These are phyloP conservation scores for Xylariaceae sp. DNA, from an alignment of 2,329 filamentous ascomycete genomes.

Conservation along the genomic window DNA sequence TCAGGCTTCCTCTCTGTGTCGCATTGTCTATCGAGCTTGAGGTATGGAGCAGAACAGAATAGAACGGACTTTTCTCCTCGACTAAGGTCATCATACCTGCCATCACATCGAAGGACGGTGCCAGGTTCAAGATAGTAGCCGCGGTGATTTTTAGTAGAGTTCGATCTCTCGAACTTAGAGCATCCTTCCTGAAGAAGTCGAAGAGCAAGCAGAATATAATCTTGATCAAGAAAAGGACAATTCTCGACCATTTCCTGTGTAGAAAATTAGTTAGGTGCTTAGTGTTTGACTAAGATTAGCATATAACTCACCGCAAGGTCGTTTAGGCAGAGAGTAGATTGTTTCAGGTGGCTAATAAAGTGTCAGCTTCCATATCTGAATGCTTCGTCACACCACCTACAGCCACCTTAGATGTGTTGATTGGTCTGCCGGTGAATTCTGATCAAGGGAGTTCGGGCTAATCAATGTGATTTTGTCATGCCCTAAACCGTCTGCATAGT, in stretches of 20 bases:
- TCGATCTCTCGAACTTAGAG: conserved; percentile 11
- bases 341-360: conserved; percentile 6
- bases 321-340: conserved; percentile 6
- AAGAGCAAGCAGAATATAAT: conserved; percentile 4
- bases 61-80: conserved; percentile 5
- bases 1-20: background rate
- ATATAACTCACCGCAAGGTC: conserved; percentile 3
- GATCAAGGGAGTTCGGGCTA: background rate
- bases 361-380: background rate
- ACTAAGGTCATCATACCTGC: conserved; percentile 2
- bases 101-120: conserved; percentile 14
- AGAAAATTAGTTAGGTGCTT: background rate
- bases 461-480: conserved; percentile 15
- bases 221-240: conserved; percentile 7
- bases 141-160: background rate
- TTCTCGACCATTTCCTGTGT: conserved; percentile 5
- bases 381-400: background rate
- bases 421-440: background rate
- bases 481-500: conserved; percentile 6
- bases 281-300: background rate
- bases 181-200: conserved; percentile 7
- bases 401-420: conserved; percentile 5
- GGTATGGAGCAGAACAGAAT: conserved; percentile 11
- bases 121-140: conserved; percentile 14
- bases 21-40: conserved; percentile 2